Evolutionary conservation across 2,329 filamentous ascomycete species (phyloP).

Genomic region (Ceratocystis harringtonii): DNA sequence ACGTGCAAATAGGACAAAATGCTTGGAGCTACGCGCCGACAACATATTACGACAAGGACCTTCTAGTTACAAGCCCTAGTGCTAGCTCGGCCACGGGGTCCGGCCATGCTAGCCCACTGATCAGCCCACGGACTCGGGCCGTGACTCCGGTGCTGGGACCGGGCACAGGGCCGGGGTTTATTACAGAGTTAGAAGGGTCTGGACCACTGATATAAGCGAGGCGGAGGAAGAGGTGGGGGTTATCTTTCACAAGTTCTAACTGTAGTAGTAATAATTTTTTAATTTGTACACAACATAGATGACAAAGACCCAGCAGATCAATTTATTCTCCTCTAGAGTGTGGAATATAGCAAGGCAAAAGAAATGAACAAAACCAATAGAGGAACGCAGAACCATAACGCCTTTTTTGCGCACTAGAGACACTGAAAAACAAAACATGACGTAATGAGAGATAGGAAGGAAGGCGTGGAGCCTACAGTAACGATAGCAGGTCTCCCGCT

Average conservation of each 20-base stretch:
- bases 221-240: too few species aligned
- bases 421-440: neutral
- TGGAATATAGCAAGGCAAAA: neutral
- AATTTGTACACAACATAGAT: slow-evolving; percentile 1
- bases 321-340: neutral
- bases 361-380: neutral
- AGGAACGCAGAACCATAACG: slow-evolving; percentile 6
- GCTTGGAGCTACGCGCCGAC: slow-evolving; percentile 12
- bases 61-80: neutral
- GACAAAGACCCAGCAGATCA: neutral
- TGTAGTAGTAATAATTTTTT: slow-evolving; percentile 1
- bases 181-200: slow-evolving; percentile 11
- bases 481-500: neutral
- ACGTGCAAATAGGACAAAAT: slow-evolving; percentile 3
- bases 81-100: neutral
- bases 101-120: neutral
- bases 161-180: neutral
- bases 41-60: neutral
- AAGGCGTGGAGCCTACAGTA: neutral
- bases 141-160: slow-evolving; percentile 1
- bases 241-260: neutral
- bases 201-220: slow-evolving; percentile 2
- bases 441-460: neutral
- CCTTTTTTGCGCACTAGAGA: slow-evolving; percentile 10
- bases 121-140: slow-evolving; percentile 3